These are phyloP conservation scores for Hypoxylon perforatum DNA, from an alignment of 495 filamentous ascomycete species.

Conservation along the genomic window DNA sequence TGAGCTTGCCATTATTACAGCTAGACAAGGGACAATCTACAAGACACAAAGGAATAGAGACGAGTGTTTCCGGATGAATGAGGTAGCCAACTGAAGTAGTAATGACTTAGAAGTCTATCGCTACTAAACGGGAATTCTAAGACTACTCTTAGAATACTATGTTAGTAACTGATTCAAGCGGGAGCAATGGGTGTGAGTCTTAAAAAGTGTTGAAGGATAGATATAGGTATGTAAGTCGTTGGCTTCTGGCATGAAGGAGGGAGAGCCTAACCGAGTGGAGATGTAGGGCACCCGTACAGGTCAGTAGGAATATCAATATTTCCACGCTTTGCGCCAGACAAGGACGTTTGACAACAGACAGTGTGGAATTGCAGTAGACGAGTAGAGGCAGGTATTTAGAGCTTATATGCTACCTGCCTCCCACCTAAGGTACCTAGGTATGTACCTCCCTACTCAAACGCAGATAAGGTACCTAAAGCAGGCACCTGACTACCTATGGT, in stretches of 20 bases:
- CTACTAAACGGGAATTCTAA: neutral
- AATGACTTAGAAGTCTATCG: neutral
- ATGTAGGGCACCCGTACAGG: constrained; percentile 23
- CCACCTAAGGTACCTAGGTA: constrained; percentile 10
- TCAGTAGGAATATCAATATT: constrained; percentile 1
- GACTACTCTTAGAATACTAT: constrained; percentile 2
- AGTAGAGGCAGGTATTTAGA: constrained; percentile 20
- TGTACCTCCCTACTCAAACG: constrained; percentile 2
- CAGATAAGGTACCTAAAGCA: constrained; percentile 22
- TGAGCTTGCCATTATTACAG: constrained; percentile 41
- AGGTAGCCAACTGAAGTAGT: constrained; percentile 8
- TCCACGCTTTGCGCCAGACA: constrained; percentile 5
- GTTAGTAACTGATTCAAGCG: constrained; percentile 12
- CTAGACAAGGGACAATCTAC: constrained; percentile 9
- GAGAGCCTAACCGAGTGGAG: constrained; percentile 33
- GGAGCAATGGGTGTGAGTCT: constrained; percentile 3
- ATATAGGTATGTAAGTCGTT: constrained; percentile 1
- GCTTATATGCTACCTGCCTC: constrained; percentile 3
- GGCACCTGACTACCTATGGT: constrained; percentile 35
- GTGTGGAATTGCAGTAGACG: constrained; percentile 26
- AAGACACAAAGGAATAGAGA: constrained; percentile 9
- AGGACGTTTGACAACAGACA: constrained; percentile 1
- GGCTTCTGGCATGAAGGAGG: constrained; percentile 16
- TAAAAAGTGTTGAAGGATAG: constrained; percentile 6
- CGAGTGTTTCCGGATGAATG: constrained; percentile 6